These are phyloP conservation scores for Heliocybe sulcata DNA, from an alignment of 1,284 basidiomycete genomes.

Conservation along the genomic window DNA sequence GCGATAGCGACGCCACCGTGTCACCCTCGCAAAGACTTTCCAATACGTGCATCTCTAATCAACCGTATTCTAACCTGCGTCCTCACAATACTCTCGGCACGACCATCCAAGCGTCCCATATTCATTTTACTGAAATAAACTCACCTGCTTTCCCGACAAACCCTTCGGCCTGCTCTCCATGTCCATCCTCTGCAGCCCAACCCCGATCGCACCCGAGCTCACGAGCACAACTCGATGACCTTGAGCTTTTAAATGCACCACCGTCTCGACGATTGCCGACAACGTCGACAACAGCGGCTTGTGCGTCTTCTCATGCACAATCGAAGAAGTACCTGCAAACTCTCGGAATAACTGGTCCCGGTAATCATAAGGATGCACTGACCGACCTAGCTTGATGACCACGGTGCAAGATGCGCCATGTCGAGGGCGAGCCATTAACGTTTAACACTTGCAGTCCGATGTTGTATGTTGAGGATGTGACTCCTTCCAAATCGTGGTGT, in stretches of 20 bases:
- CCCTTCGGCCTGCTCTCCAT: slow-evolving; percentile 77
- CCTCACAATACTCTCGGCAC: too few relatives aligned
- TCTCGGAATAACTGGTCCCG: slow-evolving; percentile 7
- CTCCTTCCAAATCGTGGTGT: too few relatives aligned
- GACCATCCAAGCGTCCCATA: too few relatives aligned
- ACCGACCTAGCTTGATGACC: slow-evolving; percentile 80
- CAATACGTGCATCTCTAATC: too few relatives aligned
- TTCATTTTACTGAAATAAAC: too few relatives aligned
- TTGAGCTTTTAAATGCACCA: slow-evolving; percentile 66
- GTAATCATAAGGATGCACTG: slow-evolving; percentile 2
- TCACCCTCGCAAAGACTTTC: too few relatives aligned
- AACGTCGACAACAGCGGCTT: slow-evolving; percentile 88
- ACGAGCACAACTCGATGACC: slow-evolving; percentile 96
- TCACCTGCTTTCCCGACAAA: slow-evolving; percentile 85
- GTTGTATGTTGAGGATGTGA: too few relatives aligned
- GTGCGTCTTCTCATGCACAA: slow-evolving; percentile 86
- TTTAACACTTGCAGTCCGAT: too few relatives aligned
- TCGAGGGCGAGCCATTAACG: slow-evolving; percentile 6
- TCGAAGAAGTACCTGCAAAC: slow-evolving; percentile 80
- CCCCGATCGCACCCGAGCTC: slow-evolving; percentile 93
- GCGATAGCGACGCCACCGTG: too few relatives aligned
- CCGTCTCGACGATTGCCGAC: slow-evolving; percentile 89
- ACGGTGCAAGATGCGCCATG: slow-evolving; percentile 44
- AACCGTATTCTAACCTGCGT: slow-evolving; percentile 5
- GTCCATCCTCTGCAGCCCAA: slow-evolving; percentile 90